Conservation (phyloP, 148 eudicot species). For the Vaccinium macrocarpon region DNA sequence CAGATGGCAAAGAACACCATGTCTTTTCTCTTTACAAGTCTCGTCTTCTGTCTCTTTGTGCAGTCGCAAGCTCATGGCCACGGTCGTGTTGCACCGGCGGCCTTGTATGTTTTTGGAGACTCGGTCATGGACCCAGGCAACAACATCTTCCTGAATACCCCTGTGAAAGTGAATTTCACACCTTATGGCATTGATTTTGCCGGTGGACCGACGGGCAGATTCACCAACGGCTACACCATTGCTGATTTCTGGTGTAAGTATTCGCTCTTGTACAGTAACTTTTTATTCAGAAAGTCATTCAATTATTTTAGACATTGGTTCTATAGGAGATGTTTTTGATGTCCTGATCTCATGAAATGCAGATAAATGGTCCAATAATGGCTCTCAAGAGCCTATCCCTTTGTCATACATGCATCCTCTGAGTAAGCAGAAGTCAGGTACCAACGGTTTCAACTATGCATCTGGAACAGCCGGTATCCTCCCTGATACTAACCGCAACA, state of each 20-base stretch:
- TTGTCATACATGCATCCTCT: constrained; percentile 16
- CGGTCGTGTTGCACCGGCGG: background rate
- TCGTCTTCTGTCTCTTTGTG: background rate
- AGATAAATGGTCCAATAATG: constrained; percentile 2
- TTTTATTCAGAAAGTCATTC: background rate
- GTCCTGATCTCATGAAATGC: background rate
- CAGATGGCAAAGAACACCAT: background rate
- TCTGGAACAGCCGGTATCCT: constrained; percentile 19
- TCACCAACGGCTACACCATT: constrained; percentile 16
- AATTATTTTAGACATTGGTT: background rate
- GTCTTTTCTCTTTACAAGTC: constrained; percentile 6
- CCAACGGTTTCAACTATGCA: constrained; percentile 19
- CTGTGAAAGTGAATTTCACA: background rate
- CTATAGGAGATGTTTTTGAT: background rate
- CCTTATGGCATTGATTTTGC: constrained; percentile 20
- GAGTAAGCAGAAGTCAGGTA: background rate
- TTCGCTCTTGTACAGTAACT: too few relatives aligned
- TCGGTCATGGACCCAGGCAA: constrained; percentile 20
- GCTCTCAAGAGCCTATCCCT: background rate
- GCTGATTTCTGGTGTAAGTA: constrained; percentile 20
- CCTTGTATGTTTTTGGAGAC: constrained; percentile 20
- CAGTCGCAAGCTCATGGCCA: background rate
- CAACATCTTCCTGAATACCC: constrained; percentile 10
- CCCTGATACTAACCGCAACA: background rate
- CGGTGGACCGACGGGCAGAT: constrained; percentile 8